Evolutionary conservation across 176 grass and related monocot species (phyloP).

Genomic region (Hsuehochloa calcarea): DNA sequence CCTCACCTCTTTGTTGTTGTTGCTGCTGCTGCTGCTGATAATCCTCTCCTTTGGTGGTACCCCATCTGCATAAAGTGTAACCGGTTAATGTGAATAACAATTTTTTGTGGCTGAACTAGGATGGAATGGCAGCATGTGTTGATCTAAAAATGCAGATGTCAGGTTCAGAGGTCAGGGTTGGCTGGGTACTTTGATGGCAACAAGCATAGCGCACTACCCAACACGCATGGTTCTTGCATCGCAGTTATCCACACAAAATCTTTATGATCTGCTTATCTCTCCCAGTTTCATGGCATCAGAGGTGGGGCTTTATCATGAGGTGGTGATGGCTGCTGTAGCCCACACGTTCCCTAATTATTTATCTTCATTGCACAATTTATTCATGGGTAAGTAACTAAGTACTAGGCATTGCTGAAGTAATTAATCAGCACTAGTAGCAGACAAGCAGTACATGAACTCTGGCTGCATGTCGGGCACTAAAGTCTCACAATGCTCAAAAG

Average conservation of each 20-base stretch:
- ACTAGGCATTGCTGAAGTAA: background rate
- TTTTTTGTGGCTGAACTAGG: background rate
- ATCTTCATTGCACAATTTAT: background rate
- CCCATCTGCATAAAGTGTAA: background rate
- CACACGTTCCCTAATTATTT: background rate
- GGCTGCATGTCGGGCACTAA: background rate
- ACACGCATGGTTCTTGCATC: background rate
- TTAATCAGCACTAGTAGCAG: background rate
- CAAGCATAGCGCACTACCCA: background rate
- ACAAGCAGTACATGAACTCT: background rate
- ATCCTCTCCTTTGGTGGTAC: background rate
- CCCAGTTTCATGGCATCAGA: background rate
- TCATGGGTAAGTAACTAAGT: background rate
- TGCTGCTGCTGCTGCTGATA: background rate
- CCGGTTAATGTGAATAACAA: background rate
- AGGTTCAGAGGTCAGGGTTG: background rate
- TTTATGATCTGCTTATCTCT: background rate
- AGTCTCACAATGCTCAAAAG: conserved; percentile 11
- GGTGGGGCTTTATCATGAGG: background rate
- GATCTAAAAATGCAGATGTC: background rate
- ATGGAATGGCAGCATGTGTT: background rate
- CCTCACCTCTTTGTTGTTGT: background rate
- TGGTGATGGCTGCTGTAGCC: background rate
- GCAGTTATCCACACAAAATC: background rate
- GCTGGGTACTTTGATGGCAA: background rate